Base-by-base conservation (phyloP, 2,329 filamentous ascomycete species). In the Fonsecaea pedrosoi region DNA sequence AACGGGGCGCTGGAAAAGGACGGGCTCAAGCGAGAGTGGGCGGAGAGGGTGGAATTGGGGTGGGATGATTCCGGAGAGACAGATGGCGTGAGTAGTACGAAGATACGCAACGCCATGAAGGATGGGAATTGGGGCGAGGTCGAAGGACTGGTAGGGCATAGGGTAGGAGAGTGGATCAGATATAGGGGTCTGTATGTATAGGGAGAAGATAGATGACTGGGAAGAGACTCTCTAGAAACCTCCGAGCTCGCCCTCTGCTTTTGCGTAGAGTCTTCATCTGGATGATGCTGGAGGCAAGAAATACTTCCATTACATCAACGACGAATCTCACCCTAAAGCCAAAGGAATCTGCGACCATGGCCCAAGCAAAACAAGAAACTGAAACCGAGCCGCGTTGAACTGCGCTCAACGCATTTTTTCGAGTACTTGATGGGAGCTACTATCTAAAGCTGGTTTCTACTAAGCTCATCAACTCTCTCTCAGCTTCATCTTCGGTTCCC, bases 11-110 rank as follows among this genome's bases (percentile, higher is more conserved):
- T 68, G 50, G 69, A 69, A 13, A 74, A 75, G 25, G 79, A 80
- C 50, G 80, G 80, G 13, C 78, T 74, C 18, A 77, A 74, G 60
- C 72, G 74, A 45, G 80, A 81, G 73, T 82, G 81, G 81, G 78
- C 77, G 8, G 62, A 79, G 25, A 76, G 74, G 15, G 80, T 82
- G 18, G 75, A 79, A 60, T 71, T 82, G 30, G 78, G 80, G 9
- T 75, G 80, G 53, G 78, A 74, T 57, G 75, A 74, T 35, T 70
- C 74, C 0, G 77, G 72, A 2, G 66, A 72, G 18, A 71, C 77
- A 1, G 37, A 70, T 8, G 72, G 77, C 2, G 77, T 82, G 38
- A 82, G 81, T 72, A 82, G 80, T 34, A 82, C 81, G 1, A 77
- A 71, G 55, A 80, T 79, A 3, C 77, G 81, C 12, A 74, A 79